Percentiles rank a stretch among this genome's conserved stretches.
Conservation (phyloP, 176 grass and related monocot species). For the Eleusine coracana region DNA sequence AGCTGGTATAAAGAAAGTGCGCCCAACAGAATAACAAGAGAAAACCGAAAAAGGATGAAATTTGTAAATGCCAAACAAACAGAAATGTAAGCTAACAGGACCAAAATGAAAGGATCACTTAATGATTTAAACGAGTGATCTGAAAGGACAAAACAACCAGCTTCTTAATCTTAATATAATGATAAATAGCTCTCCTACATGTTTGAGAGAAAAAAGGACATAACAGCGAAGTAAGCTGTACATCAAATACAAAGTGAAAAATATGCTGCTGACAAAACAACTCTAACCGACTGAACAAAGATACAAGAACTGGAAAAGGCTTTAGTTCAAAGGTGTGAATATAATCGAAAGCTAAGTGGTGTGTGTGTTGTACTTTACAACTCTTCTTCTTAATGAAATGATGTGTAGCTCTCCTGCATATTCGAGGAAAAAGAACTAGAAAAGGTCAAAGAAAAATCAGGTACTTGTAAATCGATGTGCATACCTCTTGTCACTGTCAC, state of each 20-base stretch:
- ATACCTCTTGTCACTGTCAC: slow-evolving; percentile 27
- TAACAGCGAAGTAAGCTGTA: neutral
- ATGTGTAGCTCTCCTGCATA: too few relatives aligned
- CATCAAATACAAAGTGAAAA: neutral
- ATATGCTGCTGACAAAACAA: neutral
- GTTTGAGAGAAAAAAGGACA: neutral
- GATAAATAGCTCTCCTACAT: neutral
- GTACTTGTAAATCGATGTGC: slow-evolving; percentile 4
- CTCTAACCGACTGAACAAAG: neutral
- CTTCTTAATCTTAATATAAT: neutral
- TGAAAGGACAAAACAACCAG: neutral
- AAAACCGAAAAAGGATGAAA: neutral
- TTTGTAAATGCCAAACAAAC: slow-evolving; percentile 16
- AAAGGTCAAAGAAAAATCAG: slow-evolving; percentile 4
- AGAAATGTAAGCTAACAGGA: slow-evolving; percentile 9
- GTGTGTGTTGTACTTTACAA: too few relatives aligned
- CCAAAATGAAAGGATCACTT: neutral
- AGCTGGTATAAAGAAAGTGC: neutral
- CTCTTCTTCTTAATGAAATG: too few relatives aligned
- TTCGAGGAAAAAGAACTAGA: neutral
- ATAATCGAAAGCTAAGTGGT: too few relatives aligned
- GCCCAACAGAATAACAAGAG: neutral
- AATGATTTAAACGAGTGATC: neutral
- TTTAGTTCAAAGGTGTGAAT: too few relatives aligned
- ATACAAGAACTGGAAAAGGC: neutral